Evolutionary conservation across 2,329 filamentous ascomycete species (phyloP).

Genomic region (Colletotrichum magnum): DNA sequence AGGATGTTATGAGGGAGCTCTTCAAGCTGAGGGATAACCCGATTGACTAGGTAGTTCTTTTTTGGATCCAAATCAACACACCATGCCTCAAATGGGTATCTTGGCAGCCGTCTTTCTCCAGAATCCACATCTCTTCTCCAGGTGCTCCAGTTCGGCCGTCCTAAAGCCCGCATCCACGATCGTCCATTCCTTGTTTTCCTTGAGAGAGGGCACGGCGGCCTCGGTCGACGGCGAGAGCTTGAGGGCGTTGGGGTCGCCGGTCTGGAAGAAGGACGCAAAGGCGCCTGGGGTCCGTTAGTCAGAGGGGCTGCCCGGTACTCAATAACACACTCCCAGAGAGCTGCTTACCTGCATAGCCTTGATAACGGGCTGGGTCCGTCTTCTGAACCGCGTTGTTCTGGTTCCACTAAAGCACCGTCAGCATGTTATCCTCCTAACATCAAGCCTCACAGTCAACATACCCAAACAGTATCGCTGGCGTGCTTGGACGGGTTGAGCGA

Average conservation of each 20-base stretch:
- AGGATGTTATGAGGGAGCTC: constrained; percentile 82
- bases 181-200: constrained; percentile 63
- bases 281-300: constrained; percentile 58
- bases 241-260: constrained; percentile 69
- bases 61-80: constrained; percentile 1
- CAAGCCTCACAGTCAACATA: constrained; percentile 44
- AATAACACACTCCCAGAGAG: constrained; percentile 22
- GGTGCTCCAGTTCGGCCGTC: constrained; percentile 51
- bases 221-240: constrained; percentile 64
- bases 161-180: constrained; percentile 61
- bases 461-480: constrained; percentile 70
- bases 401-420: constrained; percentile 63
- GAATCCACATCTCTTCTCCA: constrained; percentile 66
- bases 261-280: constrained; percentile 72
- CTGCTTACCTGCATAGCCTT: constrained; percentile 58
- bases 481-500: constrained; percentile 72
- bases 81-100: constrained; percentile 58
- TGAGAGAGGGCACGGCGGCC: constrained; percentile 60
- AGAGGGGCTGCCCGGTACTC: not conserved
- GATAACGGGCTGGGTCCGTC: constrained; percentile 66
- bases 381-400: constrained; percentile 66
- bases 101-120: constrained; percentile 63
- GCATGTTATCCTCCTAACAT: not conserved
- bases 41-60: constrained; percentile 60
- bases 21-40: constrained; percentile 82